phyloP scores from a whole-genome alignment of 2,329 filamentous ascomycete genomes.

The Ceratocystis huliohia region DNA sequence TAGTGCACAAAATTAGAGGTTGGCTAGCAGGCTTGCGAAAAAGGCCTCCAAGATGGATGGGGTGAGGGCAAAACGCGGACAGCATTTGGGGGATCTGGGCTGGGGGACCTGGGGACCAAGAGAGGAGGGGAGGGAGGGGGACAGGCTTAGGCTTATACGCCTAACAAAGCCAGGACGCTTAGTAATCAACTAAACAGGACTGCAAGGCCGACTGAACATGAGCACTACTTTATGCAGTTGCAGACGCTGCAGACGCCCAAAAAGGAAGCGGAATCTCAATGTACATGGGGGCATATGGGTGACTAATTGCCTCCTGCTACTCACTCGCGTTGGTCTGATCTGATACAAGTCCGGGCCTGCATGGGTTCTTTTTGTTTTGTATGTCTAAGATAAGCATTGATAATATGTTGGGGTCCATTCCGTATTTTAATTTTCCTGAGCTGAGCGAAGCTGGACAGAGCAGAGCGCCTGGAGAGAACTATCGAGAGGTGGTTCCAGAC shows the following conservation, averaged over 20 bases:
- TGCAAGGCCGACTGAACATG: neutral
- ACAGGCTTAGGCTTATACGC: neutral
- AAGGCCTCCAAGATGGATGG: neutral
- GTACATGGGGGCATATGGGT: neutral
- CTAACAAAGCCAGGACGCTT: neutral
- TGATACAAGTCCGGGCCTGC: neutral
- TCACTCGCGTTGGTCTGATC: neutral
- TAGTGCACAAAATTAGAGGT: neutral
- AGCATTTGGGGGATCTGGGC: neutral
- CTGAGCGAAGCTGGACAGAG: too few species aligned
- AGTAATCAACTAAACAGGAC: neutral
- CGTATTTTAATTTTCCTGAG: too few species aligned
- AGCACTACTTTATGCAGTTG: neutral
- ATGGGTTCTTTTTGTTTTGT: neutral
- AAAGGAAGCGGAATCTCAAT: neutral
- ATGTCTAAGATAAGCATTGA: neutral
- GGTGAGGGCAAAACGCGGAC: neutral
- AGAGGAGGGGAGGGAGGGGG: neutral
- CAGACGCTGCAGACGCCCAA: neutral
- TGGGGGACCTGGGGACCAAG: neutral
- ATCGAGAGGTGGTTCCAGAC: too few species aligned
- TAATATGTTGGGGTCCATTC: neutral
- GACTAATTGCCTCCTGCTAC: slow-evolving; percentile 1
- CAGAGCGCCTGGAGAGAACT: too few species aligned
- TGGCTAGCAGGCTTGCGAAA: neutral